phyloP scores from a whole-genome alignment of 306 rosid species.

The Corylus avellana region DNA sequence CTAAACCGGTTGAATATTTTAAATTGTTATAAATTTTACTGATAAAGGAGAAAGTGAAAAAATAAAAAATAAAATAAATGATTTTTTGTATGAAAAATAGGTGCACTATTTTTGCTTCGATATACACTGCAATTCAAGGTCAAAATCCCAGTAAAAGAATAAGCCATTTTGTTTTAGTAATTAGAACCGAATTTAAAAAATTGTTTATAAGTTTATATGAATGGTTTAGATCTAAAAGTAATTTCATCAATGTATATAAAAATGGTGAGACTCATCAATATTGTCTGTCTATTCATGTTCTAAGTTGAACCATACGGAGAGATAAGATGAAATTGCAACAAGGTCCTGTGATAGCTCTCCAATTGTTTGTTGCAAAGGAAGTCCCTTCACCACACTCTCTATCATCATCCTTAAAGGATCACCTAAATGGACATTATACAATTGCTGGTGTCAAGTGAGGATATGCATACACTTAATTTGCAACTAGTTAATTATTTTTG shows the following conservation, averaged over 20 bases:
- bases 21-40: too few species aligned
- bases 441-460: slow-evolving; percentile 29
- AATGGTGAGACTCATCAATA: neutral
- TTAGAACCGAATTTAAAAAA: neutral
- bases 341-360: slow-evolving; percentile 58
- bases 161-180: neutral
- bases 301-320: slow-evolving; percentile 64
- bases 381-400: slow-evolving; percentile 54
- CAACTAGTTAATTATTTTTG: neutral
- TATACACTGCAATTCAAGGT: neutral
- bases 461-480: neutral
- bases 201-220: neutral
- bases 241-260: neutral
- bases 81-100: too few species aligned
- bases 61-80: too few species aligned
- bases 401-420: slow-evolving; percentile 44
- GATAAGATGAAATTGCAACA: slow-evolving; percentile 51
- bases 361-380: slow-evolving; percentile 50
- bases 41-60: too few species aligned
- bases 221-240: neutral
- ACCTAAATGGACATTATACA: slow-evolving; percentile 48
- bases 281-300: neutral
- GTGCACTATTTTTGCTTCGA: neutral
- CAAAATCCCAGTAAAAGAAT: neutral
- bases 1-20: too few species aligned